Percentiles rank a stretch among this genome's conserved stretches.
Evolutionary conservation across 352 stramenopile genomes (phyloP).

Genomic region (Globisporangium camurandrum): DNA sequence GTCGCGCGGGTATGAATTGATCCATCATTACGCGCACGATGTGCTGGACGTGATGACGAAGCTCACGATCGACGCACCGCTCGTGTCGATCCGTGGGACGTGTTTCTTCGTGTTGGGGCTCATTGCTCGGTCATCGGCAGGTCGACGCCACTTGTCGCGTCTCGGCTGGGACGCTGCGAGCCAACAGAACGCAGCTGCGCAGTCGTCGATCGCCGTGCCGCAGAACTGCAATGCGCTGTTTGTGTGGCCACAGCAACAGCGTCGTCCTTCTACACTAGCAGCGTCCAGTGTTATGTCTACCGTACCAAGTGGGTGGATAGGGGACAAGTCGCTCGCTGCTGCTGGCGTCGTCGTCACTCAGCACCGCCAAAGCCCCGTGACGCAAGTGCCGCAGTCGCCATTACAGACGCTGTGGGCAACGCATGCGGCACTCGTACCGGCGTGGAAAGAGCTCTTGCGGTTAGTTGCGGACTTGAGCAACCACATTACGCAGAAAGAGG

Average conservation of each 20-base stretch:
- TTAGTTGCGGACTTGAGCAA: conserved; percentile 81
- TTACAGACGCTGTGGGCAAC: conserved; percentile 64
- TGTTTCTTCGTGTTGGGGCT: conserved; percentile 84
- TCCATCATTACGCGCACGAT: conserved; percentile 75
- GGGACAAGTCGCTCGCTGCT: too few relatives aligned
- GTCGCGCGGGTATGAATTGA: conserved; percentile 68
- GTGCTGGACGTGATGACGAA: conserved; percentile 85
- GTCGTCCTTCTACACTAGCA: not conserved
- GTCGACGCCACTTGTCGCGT: conserved; percentile 53
- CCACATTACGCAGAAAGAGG: conserved; percentile 87
- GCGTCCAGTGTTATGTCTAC: not conserved
- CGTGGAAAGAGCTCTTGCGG: conserved; percentile 74
- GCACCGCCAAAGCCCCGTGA: conserved; percentile 36
- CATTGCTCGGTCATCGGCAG: conserved; percentile 53
- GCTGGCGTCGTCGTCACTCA: too few relatives aligned
- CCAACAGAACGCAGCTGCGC: too few relatives aligned
- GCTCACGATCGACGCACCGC: conserved; percentile 67
- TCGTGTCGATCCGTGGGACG: conserved; percentile 80
- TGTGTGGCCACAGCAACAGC: conserved; percentile 50
- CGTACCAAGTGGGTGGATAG: too few relatives aligned
- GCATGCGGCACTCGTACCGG: conserved; percentile 53
- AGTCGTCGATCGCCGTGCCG: conserved; percentile 74
- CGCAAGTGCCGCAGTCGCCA: conserved; percentile 46
- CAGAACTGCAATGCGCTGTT: conserved; percentile 79
- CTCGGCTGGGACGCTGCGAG: conserved; percentile 75